Evolutionary conservation across 192 early-diverging fungal genomes (phyloP).

Genomic region (Coemansia sp.): DNA sequence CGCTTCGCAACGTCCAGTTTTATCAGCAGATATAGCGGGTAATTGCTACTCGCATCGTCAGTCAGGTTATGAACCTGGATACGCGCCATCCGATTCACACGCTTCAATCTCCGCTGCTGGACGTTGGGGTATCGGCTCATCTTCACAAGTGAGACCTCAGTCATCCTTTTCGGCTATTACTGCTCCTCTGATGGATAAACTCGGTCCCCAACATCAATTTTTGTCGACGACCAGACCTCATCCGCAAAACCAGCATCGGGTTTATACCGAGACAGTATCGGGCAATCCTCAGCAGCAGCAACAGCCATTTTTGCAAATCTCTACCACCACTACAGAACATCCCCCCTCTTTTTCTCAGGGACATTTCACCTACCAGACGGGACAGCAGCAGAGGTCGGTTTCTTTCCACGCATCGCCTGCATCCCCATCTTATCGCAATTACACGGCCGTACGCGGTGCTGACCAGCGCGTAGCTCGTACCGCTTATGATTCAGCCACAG

Average conservation of each 20-base stretch:
- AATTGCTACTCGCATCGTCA: not conserved
- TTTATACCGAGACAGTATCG: no score
- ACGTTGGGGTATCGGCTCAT: not conserved
- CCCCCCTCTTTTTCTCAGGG: slow-evolving; percentile 1
- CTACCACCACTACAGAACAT: not conserved
- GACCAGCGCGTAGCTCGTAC: slow-evolving; percentile 20
- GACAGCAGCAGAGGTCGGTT: not conserved
- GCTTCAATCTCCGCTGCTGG: not conserved
- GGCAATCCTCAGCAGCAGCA: no score
- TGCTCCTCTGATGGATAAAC: not conserved
- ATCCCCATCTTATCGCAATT: not conserved
- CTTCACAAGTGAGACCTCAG: not conserved
- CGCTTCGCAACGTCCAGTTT: not conserved
- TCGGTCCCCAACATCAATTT: no score
- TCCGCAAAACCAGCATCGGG: no score
- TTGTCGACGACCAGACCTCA: no score
- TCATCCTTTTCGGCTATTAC: not conserved
- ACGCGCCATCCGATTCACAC: not conserved
- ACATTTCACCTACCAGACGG: not conserved
- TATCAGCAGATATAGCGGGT: not conserved
- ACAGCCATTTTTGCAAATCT: not conserved
- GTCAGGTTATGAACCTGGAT: not conserved
- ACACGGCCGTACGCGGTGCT: not conserved
- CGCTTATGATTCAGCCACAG: slow-evolving; percentile 3
- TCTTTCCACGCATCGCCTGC: not conserved